Percentiles rank a stretch among this genome's conserved stretches.
Conservation (phyloP, 2,329 filamentous ascomycete species). For the Phialophora verrucosa region DNA sequence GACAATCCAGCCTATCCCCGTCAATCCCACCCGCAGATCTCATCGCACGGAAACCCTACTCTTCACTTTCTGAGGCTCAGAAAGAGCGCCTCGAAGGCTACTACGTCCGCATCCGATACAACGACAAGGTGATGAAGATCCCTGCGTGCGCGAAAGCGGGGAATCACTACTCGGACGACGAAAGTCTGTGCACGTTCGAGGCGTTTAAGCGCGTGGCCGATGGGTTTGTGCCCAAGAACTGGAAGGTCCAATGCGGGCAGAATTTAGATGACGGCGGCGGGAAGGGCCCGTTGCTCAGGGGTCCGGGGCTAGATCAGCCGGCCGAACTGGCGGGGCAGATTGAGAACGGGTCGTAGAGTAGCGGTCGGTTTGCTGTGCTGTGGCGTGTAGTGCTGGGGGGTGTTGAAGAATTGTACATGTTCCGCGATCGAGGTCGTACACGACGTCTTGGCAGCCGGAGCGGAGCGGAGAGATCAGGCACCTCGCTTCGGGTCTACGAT, state of each 20-base stretch:
- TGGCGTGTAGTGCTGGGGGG: too few relatives aligned
- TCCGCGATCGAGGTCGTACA: too few relatives aligned
- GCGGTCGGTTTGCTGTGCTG: neutral
- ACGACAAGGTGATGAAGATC: constrained; percentile 79
- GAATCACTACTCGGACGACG: constrained; percentile 84
- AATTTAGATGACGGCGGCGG: constrained; percentile 56
- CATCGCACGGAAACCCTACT: constrained; percentile 66
- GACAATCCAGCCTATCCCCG: constrained; percentile 20
- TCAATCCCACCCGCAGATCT: constrained; percentile 31
- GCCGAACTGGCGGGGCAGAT: constrained; percentile 34
- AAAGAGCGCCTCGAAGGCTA: constrained; percentile 70
- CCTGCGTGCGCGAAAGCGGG: constrained; percentile 78
- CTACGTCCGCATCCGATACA: constrained; percentile 90
- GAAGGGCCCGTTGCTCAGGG: neutral
- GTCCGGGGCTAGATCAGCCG: constrained; percentile 22
- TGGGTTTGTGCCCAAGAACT: constrained; percentile 82
- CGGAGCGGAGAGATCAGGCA: too few relatives aligned
- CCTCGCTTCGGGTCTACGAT: too few relatives aligned
- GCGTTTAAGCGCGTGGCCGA: constrained; percentile 94
- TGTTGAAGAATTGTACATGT: too few relatives aligned
- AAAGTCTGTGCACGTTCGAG: constrained; percentile 86
- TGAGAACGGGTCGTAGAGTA: constrained; percentile 31
- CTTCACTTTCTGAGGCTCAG: constrained; percentile 63
- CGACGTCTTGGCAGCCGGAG: too few relatives aligned
- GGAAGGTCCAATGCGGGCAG: constrained; percentile 67